Evolutionary conservation across 257 asterid genomes (phyloP), one percentile per base, ranked within the genome.

Genomic region (Capsicum pubescens): DNA sequence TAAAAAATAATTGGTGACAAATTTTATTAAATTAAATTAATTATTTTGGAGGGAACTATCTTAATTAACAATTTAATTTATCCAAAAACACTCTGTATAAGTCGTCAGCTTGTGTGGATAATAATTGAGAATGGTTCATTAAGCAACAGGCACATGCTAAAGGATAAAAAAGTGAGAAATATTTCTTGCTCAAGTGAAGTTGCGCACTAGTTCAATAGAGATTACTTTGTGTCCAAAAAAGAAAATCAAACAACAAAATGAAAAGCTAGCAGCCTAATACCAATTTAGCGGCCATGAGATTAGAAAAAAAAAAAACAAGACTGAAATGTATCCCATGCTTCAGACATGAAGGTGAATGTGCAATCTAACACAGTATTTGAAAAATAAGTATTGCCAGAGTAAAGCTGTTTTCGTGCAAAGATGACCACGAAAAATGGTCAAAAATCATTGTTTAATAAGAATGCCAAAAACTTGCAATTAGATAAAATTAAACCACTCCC

Each of bases 401-500:
- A 63, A 76, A 76, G 61, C 77, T 36, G 44, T 70, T 72, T 19
- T 74, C 52, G 46, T 50, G 26, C 81, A 52, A 67, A 76, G 63
- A 76, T 76, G 46, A 76, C 81, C 81, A 76, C 3, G 19, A 76
- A 46, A 39, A 76, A 76, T 52, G 63, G 17, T 76, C 15, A 76
- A 52, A 26, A 52, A 26, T 13, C 46, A 26, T 48, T 76, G 26
- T 52, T 21, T 26, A 52, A 48, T 52, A 74, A 21, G 19, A 50
- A 21, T 7, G 4, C 3, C 1, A 54, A 76, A 52, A 26, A 52
- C 8, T 52, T 76, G 19, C 48, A 52, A 32, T 21, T 52, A 21
- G 44, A 76, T 52, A 21, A 26, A 71, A 71, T 17, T 44, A 46
- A 71, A 52, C 42, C 64, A 26, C 63, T 15, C 63, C 48, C 48